Evolutionary conservation across 768 basidiomycete species (phyloP).

Genomic region (Suillus americanus): DNA sequence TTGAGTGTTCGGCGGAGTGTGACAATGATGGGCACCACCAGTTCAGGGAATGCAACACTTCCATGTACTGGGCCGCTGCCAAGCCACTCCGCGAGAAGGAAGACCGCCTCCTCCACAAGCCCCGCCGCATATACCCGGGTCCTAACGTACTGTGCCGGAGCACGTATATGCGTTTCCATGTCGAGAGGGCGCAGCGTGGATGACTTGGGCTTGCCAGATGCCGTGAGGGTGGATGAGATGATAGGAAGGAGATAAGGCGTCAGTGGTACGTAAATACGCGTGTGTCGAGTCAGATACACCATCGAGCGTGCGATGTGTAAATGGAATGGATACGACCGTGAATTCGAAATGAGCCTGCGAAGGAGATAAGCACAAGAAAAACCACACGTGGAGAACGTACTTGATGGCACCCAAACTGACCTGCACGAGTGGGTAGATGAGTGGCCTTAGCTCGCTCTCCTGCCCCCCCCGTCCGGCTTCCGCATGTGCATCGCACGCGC

Average conservation of each 20-base stretch:
- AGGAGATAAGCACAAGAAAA: neutral
- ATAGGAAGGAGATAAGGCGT: conserved; percentile 86
- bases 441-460: conserved; percentile 79
- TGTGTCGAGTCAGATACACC: conserved; percentile 80
- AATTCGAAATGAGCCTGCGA: conserved; percentile 80
- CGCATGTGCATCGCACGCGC: conserved; percentile 67
- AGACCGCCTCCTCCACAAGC: conserved; percentile 78
- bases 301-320: conserved; percentile 90
- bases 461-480: conserved; percentile 49
- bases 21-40: conserved; percentile 75
- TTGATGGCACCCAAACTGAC: conserved; percentile 90
- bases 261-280: conserved; percentile 83
- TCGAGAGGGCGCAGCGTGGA: conserved; percentile 89
- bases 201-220: conserved; percentile 72
- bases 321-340: conserved; percentile 93
- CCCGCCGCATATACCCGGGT: conserved; percentile 86
- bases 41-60: conserved; percentile 92
- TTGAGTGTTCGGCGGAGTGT: conserved; percentile 76
- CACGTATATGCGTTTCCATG: conserved; percentile 82
- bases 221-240: conserved; percentile 69
- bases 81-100: conserved; percentile 81
- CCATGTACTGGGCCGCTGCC: conserved; percentile 67
- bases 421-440: conserved; percentile 95
- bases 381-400: conserved; percentile 44
- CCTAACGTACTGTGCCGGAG: conserved; percentile 84